Evolutionary conservation across 805 yeast species (phyloP).

Genomic region (Teunomyces aglyptinius): DNA sequence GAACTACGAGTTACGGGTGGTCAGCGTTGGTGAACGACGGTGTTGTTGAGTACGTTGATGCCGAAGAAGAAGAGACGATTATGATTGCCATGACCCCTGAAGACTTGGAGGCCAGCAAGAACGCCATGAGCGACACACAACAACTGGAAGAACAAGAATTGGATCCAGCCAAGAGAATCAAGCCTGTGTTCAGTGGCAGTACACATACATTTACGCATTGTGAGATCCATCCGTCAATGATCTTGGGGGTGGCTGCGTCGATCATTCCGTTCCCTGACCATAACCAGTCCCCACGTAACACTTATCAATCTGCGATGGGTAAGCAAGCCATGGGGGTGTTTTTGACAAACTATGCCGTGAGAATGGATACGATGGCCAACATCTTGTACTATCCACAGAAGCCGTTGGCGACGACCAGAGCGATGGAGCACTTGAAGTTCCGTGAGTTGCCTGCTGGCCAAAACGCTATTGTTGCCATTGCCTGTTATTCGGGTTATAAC

Average conservation of each 20-base stretch:
- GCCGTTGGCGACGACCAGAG: conserved; percentile 95
- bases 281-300: conserved; percentile 98
- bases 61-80: conserved; percentile 97
- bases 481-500: conserved; percentile 97
- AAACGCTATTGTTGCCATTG: conserved; percentile 96
- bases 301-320: conserved; percentile 99
- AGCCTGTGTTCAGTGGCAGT: conserved; percentile 52
- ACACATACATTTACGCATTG: conserved; percentile 93
- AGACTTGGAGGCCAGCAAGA: conserved; percentile 71
- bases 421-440: conserved; percentile 96
- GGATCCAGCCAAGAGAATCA: conserved; percentile 85
- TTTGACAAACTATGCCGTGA: conserved; percentile 88
- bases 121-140: conserved; percentile 39
- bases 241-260: conserved; percentile 96
- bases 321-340: conserved; percentile 99
- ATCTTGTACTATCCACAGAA: conserved; percentile 96
- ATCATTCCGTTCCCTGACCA: conserved; percentile 99
- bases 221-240: conserved; percentile 99
- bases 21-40: conserved; percentile 78
- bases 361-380: conserved; percentile 99
- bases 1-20: conserved; percentile 68
- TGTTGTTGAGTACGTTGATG: conserved; percentile 93
- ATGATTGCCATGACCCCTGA: conserved; percentile 99
- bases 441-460: conserved; percentile 99
- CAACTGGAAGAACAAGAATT: conserved; percentile 45